Base-by-base conservation (phyloP, 2,329 filamentous ascomycete genomes). In the Fusarium sp. region DNA sequence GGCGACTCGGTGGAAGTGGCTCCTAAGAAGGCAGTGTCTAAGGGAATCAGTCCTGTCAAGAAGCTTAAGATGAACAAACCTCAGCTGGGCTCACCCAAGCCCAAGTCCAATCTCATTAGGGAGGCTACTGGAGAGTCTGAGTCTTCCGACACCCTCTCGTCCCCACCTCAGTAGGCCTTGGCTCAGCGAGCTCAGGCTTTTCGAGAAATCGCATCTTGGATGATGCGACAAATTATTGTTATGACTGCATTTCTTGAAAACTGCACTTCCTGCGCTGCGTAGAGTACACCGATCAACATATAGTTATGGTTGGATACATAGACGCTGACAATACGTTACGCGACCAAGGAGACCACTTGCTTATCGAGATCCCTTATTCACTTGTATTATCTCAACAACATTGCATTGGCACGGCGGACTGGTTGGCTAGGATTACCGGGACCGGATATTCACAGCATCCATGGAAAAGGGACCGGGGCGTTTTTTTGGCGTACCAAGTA, bases 71-170 rank as follows among this genome's bases (percentile, higher is more conserved):
- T 78, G 18, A 76, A 81, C 55, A 75, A 87, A 75, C 84, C 86
- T 42, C 78, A 80, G 12, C 75, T 86, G 53, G 83, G 82, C 25
- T 84, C 85, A 11, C 82, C 85, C 6, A 80, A 83, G 27, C 84
- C 84, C 24, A 87, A 85, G 64, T 52, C 65, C 12, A 69, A 60
- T 73, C 84, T 82, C 65, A 83, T 84, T 20, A 81, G 82, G 46
- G 81, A 84, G 46, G 81, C 82, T 20, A 86, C 88, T 48, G 83
- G 79, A 44, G 84, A 84, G 66, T 88, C 86, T 18, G 87, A 89
- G 73, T 87, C 86, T 42, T 88, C 86, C 1, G 87, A 84, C 20
- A 85, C 85, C 0, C 76, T 87, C 63, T 88, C 87, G 1, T 88
- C 87, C 18, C 87, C 87, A 20, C 85, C 85, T 27, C 69, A 60